Evolutionary conservation across 2,329 filamentous ascomycete genomes (phyloP), one percentile per base, ranked within the genome.

Genomic region (Colletotrichum lupini): DNA sequence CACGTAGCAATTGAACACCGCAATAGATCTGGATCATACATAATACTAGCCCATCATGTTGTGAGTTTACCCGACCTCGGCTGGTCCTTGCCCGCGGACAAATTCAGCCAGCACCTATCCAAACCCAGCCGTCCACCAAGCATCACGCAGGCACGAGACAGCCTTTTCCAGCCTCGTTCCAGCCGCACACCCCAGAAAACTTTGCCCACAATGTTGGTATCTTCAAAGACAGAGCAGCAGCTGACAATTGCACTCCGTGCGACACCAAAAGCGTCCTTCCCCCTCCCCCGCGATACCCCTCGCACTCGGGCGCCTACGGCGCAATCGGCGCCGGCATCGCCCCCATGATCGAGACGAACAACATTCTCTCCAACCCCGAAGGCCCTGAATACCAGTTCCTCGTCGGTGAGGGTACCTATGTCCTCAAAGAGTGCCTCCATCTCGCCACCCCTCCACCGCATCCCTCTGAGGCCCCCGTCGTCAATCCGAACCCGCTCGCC

Each of bases 321-420:
- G 90, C 90, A 76, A 89, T 92, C 67, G 91, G 91, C 76, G 89
- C 92, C 79, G 88, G 92, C 81, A 87, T 91, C 64, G 87, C 91
- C 49, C 92, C 93, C 49, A 90, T 97, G 82, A 93, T 98, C 79
- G 97, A 99, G 88, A 98, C 96, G 67, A 97, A 97, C 83, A 99
- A 98, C 81, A 93, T 92, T 52, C 86, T 99, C 74, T 91, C 90
- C 70, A 93, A 94, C 78, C 96, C 94, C 28, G 91, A 91, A 46
- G 94, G 94, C 5, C 90, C 94, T 28, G 95, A 98, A 78, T 94
- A 95, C 83, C 94, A 97, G 81, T 92, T 99, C 77, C 91, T 98
- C 56, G 95, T 96, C 60, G 97, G 96, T 82, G 97, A 99, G 91
- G 97, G 95, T 94, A 96, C 94, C 74, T 99, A 99, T 80, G 89